A percentile compares a stretch with the other conserved stretches of the same genome.
These are phyloP conservation scores for Alliaria petiolata DNA, from an alignment of 345 rosid genomes.

Conservation along the genomic window DNA sequence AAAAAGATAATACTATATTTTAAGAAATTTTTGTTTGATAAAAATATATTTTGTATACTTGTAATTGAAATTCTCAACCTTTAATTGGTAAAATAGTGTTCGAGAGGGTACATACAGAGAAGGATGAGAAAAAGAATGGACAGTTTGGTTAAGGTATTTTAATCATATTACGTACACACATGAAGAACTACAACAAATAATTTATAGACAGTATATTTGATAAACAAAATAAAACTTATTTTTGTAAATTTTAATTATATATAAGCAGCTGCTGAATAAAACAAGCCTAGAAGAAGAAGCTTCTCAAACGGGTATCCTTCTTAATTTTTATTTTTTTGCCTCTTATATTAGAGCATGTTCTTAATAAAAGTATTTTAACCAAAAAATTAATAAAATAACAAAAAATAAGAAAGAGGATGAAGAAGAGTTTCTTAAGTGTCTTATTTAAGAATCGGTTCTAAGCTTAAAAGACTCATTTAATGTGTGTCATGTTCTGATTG, in stretches of 20 bases:
- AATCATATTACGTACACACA: conserved; percentile 5
- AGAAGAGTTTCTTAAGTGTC: too few species aligned
- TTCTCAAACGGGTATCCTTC: conserved; percentile 19
- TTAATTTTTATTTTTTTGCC: neutral
- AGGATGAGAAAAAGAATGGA: conserved; percentile 73
- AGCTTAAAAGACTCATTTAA: too few species aligned
- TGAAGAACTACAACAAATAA: neutral
- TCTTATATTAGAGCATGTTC: too few species aligned
- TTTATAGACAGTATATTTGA: neutral
- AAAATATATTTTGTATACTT: neutral
- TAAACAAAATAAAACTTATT: neutral
- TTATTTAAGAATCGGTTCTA: too few species aligned
- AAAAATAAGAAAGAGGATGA: too few species aligned
- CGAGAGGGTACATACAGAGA: conserved; percentile 82
- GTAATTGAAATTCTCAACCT: neutral
- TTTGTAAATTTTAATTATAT: conserved; percentile 1
- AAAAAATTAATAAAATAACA: too few species aligned
- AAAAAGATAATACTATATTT: neutral
- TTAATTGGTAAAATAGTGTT: conserved; percentile 45
- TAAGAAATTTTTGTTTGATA: neutral
- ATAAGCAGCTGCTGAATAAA: conserved; percentile 51
- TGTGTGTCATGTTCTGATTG: too few species aligned
- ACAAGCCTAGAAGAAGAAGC: conserved; percentile 37
- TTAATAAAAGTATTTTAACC: too few species aligned
- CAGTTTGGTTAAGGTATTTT: conserved; percentile 66